Conservation (phyloP, 306 rosid genomes). For the Lagenaria siceraria region DNA sequence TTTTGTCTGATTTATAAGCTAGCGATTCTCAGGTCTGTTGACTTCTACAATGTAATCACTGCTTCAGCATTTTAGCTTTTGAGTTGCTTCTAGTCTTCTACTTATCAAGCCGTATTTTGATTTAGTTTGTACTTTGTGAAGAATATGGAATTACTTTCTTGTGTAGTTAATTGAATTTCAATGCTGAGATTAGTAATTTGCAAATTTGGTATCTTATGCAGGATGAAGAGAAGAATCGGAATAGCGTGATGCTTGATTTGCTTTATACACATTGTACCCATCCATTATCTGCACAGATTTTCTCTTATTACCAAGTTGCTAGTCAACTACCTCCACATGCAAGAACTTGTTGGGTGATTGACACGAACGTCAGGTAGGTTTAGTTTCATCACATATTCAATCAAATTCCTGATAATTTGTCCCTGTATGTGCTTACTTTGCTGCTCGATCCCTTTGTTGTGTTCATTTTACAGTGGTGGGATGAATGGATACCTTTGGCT, state of each 20-base stretch:
- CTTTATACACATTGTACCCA: constrained; percentile 57
- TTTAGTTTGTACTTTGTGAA: not conserved
- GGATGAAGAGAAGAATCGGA: constrained; percentile 69
- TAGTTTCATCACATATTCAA: constrained; percentile 1
- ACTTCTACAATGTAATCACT: not conserved
- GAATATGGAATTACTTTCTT: not conserved
- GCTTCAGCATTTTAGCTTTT: not conserved
- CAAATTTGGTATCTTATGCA: constrained; percentile 30
- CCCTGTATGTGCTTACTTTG: not conserved
- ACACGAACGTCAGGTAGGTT: constrained; percentile 60
- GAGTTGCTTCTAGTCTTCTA: not conserved
- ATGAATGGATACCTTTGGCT: constrained; percentile 82
- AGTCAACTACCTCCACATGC: constrained; percentile 22
- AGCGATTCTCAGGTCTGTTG: not conserved
- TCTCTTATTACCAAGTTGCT: constrained; percentile 25
- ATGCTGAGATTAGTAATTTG: constrained; percentile 11
- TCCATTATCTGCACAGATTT: constrained; percentile 47
- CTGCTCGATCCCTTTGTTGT: not conserved
- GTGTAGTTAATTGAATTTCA: not conserved
- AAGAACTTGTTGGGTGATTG: constrained; percentile 26
- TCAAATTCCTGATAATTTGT: not conserved
- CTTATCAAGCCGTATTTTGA: not conserved
- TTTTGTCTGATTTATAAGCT: not conserved
- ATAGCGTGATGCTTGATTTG: constrained; percentile 67
- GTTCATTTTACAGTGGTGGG: constrained; percentile 49